Base-by-base conservation (phyloP, 148 eudicot species). In the Rhododendron mucronatum region DNA sequence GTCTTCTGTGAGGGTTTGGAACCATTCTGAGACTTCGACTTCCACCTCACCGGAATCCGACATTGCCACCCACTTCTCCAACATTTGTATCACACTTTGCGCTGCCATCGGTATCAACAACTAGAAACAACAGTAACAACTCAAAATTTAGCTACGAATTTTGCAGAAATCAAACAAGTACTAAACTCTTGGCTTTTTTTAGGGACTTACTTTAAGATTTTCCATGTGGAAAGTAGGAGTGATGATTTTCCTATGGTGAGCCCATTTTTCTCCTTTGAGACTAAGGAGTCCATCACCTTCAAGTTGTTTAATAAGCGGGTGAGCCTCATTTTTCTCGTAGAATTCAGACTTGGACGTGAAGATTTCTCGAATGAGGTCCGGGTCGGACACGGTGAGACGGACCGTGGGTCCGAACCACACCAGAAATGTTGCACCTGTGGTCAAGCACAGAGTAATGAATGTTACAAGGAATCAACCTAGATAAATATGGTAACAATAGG, bases 191-290 rank as follows among this genome's bases (percentile, higher is more conserved):
- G n/a, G 20, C 59, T 50, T 41, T 26, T 28, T 39, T 26, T 16
- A 57, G 26, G 47, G 4, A 87, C 69, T 59, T 89, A 96, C 99
- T 93, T 96, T 96, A 76, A 96, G 97, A 89, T 96, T 96, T 86
- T 96, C 98, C 93, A 94, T 92, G 85, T 94, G 97, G 88, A 96
- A 96, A 65, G 94, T 94, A 14, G 99, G 99, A 15, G 98, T 91
- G 77, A 96, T 96, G 88, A 95, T 95, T 90, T 94, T 96, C 6
- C 99, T 90, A 84, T 95, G 99, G 89, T 94, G 97, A 90, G 98
- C 99, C 99, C 99, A 96, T 94, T 96, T 96, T 74, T 93, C 93
- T 3, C 98, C 99, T 89, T 96, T 96, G 84, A 96, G 99, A 75
- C 96, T 96, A 3, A 95, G 91, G 0, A 96, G 90, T 1, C 99